Evolutionary conservation across 2,329 filamentous ascomycete species (phyloP), one percentile per base, ranked within the genome.

Genomic region (Raffaelea ambrosiae): DNA sequence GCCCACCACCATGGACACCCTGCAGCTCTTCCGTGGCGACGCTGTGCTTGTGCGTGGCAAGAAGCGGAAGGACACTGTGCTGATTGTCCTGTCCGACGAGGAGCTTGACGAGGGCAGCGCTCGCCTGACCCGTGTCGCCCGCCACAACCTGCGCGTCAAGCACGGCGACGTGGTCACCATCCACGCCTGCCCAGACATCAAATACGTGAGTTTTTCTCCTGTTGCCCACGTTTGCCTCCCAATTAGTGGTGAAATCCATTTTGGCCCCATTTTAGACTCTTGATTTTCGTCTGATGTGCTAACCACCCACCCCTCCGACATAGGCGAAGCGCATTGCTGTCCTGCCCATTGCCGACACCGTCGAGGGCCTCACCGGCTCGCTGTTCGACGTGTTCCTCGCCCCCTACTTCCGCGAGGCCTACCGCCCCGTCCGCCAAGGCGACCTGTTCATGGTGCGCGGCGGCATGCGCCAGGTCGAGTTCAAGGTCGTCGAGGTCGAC

Each of bases 301-400:
- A 55, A 52, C 59, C 58, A 47, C 45, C 41, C 44, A 19, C 44
- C 38, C 42, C 19, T 18, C 11, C 26, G 13, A 29, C 38, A 46
- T 54, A 95, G 90, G 93, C 94, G 70, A 98, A 98, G 80, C 88
- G 93, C 63, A 96, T 98, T 65, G 93, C 93, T 53, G 93, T 98
- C 51, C 86, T 98, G 42, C 93, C 93, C 53, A 97, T 98, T 61
- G 90, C 93, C 66, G 93, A 98, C 67, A 97, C 94, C 56, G 84
- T 98, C 60, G 93, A 98, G 74, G 93, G 94, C 62, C 81, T 98
- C 53, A 97, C 94, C 53, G 93, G 93, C 60, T 97, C 91, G 40
- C 82, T 98, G 54, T 98, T 98, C 72, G 93, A 98, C 63, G 93
- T 97, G 61, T 98, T 94, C 82, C 89, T 98, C 57, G 93, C 93